Evolutionary conservation across 345 rosid species (phyloP).

Genomic region (Brassica incana): DNA sequence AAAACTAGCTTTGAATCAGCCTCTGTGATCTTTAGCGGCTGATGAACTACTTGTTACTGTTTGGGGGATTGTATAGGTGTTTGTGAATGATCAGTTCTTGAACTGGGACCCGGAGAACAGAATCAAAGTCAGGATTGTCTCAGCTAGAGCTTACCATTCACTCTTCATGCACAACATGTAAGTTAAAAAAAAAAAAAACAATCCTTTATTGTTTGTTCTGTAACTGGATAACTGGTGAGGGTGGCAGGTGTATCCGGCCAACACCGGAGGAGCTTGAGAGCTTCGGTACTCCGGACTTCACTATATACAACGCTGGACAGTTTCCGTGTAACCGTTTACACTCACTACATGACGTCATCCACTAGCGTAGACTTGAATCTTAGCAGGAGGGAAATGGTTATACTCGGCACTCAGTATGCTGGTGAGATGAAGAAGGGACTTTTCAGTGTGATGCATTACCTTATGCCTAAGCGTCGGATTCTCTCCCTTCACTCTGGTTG

Average conservation of each 20-base stretch:
- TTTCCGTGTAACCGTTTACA: constrained; percentile 98
- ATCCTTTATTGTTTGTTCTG: not conserved
- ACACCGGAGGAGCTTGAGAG: constrained; percentile 96
- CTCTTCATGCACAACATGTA: constrained; percentile 99
- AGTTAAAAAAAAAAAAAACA: constrained; percentile 36
- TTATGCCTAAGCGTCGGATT: constrained; percentile 97
- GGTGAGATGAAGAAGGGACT: constrained; percentile 99
- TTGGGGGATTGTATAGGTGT: constrained; percentile 54
- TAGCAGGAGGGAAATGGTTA: constrained; percentile 95
- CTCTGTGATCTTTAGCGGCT: not conserved
- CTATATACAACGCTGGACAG: constrained; percentile 98
- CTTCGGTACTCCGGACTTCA: constrained; percentile 98
- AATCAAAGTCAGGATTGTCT: constrained; percentile 96
- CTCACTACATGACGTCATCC: constrained; percentile 98
- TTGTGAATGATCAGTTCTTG: constrained; percentile 83
- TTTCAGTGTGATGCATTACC: constrained; percentile 97
- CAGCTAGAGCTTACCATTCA: constrained; percentile 98
- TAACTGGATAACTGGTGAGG: constrained; percentile 60
- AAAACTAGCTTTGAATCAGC: not conserved
- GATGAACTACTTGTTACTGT: not conserved
- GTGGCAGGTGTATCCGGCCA: constrained; percentile 99
- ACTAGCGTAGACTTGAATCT: constrained; percentile 96
- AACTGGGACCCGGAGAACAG: constrained; percentile 91
- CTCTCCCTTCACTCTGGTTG: constrained; percentile 97
- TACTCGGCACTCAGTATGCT: constrained; percentile 96